Evolutionary conservation across 192 early-diverging fungal species (phyloP), one percentile per base, ranked within the genome.

Genomic region (Geranomyces variabilis): DNA sequence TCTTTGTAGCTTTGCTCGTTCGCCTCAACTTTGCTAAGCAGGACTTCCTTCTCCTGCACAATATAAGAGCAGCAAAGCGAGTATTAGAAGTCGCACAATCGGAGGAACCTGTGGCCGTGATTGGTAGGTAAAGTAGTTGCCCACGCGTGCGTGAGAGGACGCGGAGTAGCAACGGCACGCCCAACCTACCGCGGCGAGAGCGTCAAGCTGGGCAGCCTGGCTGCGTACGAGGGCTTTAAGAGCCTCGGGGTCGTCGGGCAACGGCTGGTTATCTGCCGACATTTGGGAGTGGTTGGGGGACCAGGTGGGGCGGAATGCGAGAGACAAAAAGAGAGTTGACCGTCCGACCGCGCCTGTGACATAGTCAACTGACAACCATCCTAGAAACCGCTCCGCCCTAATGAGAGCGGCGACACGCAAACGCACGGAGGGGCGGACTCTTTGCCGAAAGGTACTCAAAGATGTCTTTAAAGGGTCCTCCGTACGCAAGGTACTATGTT

Each of bases 1-100:
- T 77, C 61, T 26, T 77, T 77, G 44, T 58, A 51, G 12, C 44
- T 67, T 48, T 66, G 17, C 34, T 77, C 76, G 8, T 30, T 75
- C 2, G 24, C 31, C 45, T 77, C 71, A 6, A 75, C 63, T 21
- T 62, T 53, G 26, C 44, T 55, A 6, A 77, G 34, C 17, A 77
- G 69, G 14, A 22, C 17, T 0, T 77, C 64, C 28, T 74, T 73
- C 21, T 77, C 76, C 76, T 77, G 66, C 48, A 17, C 14, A 47
- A 66, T 46, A 66, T 66, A 21, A 2, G 14, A 47, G 9, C 9
- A 30, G 17, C 22, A 19, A 14, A 28, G n/a, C 0, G 43, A 24
- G 1, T 15, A 43, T 12, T 12, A 12, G 13, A 14, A 30, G 33
- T 41, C 62, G 29, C 29, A 21, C 58, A 59, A 15, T 29, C n/a